A percentile compares a stretch with the other conserved stretches of the same genome.
Conservation (phyloP, 2,329 filamentous ascomycete genomes). For the Botrytis tulipae region DNA sequence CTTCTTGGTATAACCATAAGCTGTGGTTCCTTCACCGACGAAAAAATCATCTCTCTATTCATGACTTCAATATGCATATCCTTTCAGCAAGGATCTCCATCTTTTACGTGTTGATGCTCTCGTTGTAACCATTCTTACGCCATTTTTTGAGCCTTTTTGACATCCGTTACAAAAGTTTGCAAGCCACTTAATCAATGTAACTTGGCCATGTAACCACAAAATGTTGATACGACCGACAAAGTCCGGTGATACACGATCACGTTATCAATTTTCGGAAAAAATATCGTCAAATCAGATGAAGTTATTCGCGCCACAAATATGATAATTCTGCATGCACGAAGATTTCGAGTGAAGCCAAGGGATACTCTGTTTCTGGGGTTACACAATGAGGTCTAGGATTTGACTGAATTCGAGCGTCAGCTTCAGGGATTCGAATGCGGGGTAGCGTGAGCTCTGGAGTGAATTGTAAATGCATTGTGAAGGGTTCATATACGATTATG, state of each 20-base stretch:
- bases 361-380: constrained; percentile 3
- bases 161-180: neutral
- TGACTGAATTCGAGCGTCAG: neutral
- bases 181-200: constrained; percentile 10
- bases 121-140: neutral
- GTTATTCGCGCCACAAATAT: neutral
- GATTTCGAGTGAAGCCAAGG: neutral
- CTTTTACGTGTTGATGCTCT: neutral
- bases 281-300: neutral
- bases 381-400: neutral
- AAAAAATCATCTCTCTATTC: neutral
- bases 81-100: neutral
- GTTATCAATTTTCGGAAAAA: neutral
- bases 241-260: constrained; percentile 7
- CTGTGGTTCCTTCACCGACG: neutral
- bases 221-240: neutral
- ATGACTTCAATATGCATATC: neutral
- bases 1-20: neutral
- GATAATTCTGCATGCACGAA: neutral
- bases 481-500: constrained; percentile 10
- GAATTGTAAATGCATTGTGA: neutral
- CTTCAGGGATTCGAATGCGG: constrained; percentile 14
- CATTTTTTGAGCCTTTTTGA: neutral
- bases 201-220: neutral
- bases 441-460: constrained; percentile 6